Conservation (phyloP, 1,284 basidiomycete species). For the Mycosarcoma maydis region DNA sequence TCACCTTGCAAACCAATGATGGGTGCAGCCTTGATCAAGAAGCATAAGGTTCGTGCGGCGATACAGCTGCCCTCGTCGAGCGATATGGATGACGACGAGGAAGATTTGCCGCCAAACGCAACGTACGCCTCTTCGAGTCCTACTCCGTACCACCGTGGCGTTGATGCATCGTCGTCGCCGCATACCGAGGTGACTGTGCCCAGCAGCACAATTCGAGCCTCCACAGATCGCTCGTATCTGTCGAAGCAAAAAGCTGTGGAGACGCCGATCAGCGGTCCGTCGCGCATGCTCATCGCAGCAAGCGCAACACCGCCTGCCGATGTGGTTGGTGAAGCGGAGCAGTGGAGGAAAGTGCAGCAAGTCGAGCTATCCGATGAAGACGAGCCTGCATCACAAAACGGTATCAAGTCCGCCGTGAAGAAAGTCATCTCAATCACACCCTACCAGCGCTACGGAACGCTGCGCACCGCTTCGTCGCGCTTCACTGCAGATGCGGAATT, state of each 20-base stretch:
- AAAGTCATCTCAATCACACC: conserved; percentile 35
- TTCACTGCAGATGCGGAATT: background rate
- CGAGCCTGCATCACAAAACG: background rate
- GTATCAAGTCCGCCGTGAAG: background rate
- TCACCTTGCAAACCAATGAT: background rate
- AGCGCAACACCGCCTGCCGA: too few species aligned
- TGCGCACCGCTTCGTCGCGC: conserved; percentile 2
- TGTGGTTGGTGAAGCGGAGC: background rate
- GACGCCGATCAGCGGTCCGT: conserved; percentile 4
- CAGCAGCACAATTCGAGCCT: conserved; percentile 16
- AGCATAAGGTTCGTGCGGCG: conserved; percentile 12
- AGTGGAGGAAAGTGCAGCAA: conserved; percentile 15
- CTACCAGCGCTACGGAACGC: conserved; percentile 33
- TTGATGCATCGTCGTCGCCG: conserved; percentile 16
- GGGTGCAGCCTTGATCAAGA: background rate
- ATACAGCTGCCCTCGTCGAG: conserved; percentile 5
- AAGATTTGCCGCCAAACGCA: background rate
- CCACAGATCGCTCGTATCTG: background rate
- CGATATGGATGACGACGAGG: conserved; percentile 8
- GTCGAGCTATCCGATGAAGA: conserved; percentile 41
- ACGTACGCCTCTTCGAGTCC: conserved; percentile 12
- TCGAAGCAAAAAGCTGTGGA: background rate
- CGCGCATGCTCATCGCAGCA: background rate
- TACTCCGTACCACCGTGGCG: background rate
- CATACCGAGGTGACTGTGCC: conserved; percentile 26